Conservation (phyloP, 139 green algal genomes). For the Mesotaenium endlicherianum region DNA sequence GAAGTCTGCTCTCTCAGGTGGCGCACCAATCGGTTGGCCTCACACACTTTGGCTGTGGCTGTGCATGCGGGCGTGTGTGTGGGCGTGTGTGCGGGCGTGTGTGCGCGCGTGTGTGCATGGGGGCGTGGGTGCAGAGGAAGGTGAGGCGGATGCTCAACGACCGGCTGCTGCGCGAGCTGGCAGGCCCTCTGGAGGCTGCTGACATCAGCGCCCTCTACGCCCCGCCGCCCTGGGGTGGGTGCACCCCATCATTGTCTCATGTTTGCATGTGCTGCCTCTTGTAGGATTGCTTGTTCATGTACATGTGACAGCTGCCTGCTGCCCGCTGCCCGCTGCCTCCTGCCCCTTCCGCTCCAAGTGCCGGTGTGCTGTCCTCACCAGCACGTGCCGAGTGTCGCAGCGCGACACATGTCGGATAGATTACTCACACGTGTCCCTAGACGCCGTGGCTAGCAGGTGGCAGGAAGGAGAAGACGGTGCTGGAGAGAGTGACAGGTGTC, state of each 20-base stretch:
- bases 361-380: not conserved
- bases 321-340: not conserved
- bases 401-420: not conserved
- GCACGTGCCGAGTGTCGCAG: not conserved
- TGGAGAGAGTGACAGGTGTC: not conserved
- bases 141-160: conserved; percentile 42
- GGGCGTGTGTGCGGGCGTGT: too few species aligned
- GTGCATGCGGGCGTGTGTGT: too few species aligned
- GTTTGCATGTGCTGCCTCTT: not conserved
- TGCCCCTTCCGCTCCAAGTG: not conserved
- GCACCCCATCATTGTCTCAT: not conserved
- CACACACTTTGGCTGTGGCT: too few species aligned
- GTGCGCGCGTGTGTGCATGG: too few species aligned
- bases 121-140: not conserved
- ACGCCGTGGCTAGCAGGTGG: not conserved
- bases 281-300: not conserved
- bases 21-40: too few species aligned
- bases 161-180: conserved; percentile 31
- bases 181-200: conserved; percentile 34
- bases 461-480: not conserved
- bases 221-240: conserved; percentile 45
- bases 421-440: not conserved
- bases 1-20: too few species aligned
- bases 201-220: conserved; percentile 39
- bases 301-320: not conserved